Evolutionary conservation across 805 yeast genomes (phyloP).

Genomic region (Myxozyma neotropica): DNA sequence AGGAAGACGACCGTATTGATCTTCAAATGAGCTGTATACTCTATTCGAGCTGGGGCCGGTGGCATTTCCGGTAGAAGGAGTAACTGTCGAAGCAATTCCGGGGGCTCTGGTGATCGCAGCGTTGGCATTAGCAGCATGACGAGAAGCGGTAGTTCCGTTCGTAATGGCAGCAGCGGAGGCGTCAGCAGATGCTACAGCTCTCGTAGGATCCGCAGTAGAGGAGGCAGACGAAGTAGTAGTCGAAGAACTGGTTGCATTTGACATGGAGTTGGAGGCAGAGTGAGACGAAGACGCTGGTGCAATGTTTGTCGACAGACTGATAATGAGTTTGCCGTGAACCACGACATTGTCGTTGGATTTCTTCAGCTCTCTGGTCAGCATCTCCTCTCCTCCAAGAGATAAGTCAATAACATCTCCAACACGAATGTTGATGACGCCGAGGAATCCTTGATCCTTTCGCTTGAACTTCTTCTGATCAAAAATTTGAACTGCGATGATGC

Average conservation of each 20-base stretch:
- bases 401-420: conserved; percentile 83
- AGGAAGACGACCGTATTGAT: conserved; percentile 93
- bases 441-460: conserved; percentile 96
- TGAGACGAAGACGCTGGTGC: conserved; percentile 19
- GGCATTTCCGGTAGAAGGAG: conserved; percentile 22
- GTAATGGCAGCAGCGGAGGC: conserved; percentile 14
- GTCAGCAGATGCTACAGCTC: conserved; percentile 16
- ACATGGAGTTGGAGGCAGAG: conserved; percentile 17
- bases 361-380: conserved; percentile 88
- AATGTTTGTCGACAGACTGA: conserved; percentile 47
- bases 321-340: conserved; percentile 89
- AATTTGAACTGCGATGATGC: conserved; percentile 87
- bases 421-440: conserved; percentile 92
- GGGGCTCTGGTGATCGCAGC: conserved; percentile 13
- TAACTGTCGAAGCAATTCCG: conserved; percentile 29
- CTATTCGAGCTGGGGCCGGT: conserved; percentile 43
- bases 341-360: conserved; percentile 88
- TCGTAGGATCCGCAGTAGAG: conserved; percentile 35
- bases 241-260: conserved; percentile 3
- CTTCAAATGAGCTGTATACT: conserved; percentile 92
- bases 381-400: conserved; percentile 56
- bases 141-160: conserved; percentile 24
- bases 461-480: conserved; percentile 97
- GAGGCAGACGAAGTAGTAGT: conserved; percentile 5
- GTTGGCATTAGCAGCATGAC: conserved; percentile 36